Conservation (phyloP, 108 stramenopile species). For the Stephanodiscus triporus region DNA sequence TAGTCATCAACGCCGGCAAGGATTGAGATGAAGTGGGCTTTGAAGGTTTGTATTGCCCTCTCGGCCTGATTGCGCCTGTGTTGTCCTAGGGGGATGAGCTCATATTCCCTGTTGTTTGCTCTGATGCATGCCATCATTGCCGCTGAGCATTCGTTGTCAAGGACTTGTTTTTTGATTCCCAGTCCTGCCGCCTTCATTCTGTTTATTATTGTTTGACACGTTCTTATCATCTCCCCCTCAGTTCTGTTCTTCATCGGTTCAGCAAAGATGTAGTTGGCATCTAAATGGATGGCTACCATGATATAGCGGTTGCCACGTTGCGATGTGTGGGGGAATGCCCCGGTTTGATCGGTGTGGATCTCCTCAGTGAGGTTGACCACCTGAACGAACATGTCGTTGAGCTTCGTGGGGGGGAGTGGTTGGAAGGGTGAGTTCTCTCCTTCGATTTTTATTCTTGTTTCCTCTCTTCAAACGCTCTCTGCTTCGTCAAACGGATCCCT, state of each 20-base stretch:
- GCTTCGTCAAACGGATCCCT: slow-evolving; percentile 8
- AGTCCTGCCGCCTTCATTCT: neutral
- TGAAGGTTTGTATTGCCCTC: neutral
- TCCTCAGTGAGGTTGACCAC: neutral
- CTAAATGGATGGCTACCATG: neutral
- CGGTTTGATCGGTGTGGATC: slow-evolving; percentile 23
- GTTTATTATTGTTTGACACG: neutral
- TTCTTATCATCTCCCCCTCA: slow-evolving; percentile 4
- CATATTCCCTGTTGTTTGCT: neutral
- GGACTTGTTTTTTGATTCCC: slow-evolving; percentile 2
- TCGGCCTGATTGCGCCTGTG: neutral
- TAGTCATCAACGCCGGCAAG: neutral
- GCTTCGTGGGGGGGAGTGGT: too few relatives aligned
- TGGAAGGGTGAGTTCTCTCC: neutral
- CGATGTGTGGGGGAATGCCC: slow-evolving; percentile 3
- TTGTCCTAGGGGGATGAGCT: neutral
- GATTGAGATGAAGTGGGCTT: neutral
- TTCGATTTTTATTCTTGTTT: neutral
- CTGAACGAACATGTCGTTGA: neutral
- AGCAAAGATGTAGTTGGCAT: slow-evolving; percentile 8
- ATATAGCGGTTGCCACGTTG: slow-evolving; percentile 13
- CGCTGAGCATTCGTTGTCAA: slow-evolving; percentile 20
- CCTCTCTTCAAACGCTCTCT: neutral
- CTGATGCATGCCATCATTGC: neutral
- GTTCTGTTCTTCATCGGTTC: slow-evolving; percentile 14